Percentiles rank a stretch among this genome's conserved stretches.
Evolutionary conservation across 78 protist species (phyloP).

Genomic region (Blattamonas nauphoetae): DNA sequence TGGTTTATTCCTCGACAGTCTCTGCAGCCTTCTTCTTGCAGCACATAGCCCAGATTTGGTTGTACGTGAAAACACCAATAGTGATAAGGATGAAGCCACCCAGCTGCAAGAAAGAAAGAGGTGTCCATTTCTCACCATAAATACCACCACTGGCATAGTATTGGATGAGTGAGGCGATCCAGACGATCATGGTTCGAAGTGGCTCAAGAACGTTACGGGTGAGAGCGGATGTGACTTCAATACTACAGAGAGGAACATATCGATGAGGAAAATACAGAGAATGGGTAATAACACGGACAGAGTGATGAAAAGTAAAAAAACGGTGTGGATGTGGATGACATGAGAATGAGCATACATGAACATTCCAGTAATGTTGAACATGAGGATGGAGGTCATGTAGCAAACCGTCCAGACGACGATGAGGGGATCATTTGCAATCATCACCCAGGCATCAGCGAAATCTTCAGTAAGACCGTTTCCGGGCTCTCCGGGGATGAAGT

Average conservation of each 20-base stretch:
- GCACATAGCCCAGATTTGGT: not conserved
- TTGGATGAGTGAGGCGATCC: not conserved
- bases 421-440: not conserved
- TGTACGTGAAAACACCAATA: not conserved
- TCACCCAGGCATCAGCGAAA: not conserved
- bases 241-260: not conserved
- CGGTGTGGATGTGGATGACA: not conserved
- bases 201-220: not conserved
- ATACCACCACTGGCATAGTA: not conserved
- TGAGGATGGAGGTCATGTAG: not conserved
- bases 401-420: not conserved
- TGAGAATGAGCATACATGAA: not conserved
- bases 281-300: not conserved
- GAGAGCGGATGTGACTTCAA: slow-evolving; percentile 7
- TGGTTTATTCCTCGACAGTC: too few species aligned
- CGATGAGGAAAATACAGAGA: not conserved
- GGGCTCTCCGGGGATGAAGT: not conserved
- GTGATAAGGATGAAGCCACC: slow-evolving; percentile 4
- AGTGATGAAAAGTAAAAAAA: not conserved
- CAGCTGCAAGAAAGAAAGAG: not conserved
- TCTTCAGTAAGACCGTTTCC: not conserved
- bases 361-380: not conserved
- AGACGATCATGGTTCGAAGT: not conserved
- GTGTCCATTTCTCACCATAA: not conserved
- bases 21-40: not conserved